These are phyloP conservation scores for Terfezia boudieri DNA, from an alignment of 495 filamentous ascomycete genomes.

Conservation along the genomic window DNA sequence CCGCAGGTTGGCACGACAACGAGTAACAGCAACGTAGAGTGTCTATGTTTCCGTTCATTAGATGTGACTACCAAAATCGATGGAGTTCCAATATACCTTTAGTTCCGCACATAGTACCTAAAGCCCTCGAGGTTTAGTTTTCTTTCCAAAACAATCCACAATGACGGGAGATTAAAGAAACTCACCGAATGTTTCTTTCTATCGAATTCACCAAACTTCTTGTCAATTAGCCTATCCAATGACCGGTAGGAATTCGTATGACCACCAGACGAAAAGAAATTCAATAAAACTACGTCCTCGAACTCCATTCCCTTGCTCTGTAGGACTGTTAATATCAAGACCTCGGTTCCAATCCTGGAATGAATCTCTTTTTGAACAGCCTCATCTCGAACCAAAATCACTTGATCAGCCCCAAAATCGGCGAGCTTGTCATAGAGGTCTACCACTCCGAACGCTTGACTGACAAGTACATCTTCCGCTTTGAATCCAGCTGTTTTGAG, in stretches of 20 bases:
- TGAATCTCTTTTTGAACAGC: constrained; percentile 17
- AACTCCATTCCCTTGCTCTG: constrained; percentile 30
- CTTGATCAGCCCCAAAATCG: constrained; percentile 26
- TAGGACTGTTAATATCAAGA: constrained; percentile 23
- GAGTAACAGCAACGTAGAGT: constrained; percentile 5
- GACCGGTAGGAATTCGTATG: background rate
- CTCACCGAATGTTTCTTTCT: background rate
- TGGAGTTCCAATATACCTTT: background rate
- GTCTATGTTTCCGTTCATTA: background rate
- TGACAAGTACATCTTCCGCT: constrained; percentile 11
- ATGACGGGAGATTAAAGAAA: too few relatives aligned
- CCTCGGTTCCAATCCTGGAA: constrained; percentile 15
- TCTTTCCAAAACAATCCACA: background rate
- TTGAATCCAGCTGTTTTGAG: constrained; percentile 14
- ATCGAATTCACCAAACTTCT: background rate
- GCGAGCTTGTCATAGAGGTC: constrained; percentile 17
- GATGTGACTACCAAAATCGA: background rate
- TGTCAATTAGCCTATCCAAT: background rate
- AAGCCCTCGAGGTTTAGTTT: background rate
- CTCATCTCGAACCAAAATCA: constrained; percentile 24
- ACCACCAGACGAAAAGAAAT: constrained; percentile 15
- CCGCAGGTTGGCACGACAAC: background rate
- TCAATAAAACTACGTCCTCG: constrained; percentile 22
- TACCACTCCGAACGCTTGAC: constrained; percentile 12
- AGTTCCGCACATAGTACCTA: background rate